phyloP scores from a whole-genome alignment of 345 rosid species.

The Clausena lansium region DNA sequence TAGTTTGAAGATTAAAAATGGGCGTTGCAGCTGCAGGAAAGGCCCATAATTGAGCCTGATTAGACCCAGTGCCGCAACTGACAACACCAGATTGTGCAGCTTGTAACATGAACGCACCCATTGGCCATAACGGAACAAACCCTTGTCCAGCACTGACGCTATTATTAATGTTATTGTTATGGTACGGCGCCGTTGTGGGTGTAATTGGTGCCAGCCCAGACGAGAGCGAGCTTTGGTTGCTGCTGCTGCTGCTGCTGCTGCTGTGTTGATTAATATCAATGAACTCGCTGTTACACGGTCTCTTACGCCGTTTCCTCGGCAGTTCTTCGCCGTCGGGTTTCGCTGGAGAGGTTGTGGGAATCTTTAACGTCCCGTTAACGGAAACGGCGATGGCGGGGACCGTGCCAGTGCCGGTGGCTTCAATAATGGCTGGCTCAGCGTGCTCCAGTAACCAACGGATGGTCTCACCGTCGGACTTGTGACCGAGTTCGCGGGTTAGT shows the following conservation, averaged over 20 bases:
- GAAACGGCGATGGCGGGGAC: constrained; percentile 83
- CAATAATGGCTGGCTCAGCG: constrained; percentile 69
- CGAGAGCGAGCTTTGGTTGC: constrained; percentile 36
- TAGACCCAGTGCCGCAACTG: constrained; percentile 27
- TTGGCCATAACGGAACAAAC: constrained; percentile 56
- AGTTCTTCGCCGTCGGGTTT: constrained; percentile 27
- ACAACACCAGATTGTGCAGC: constrained; percentile 16
- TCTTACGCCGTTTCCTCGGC: constrained; percentile 43
- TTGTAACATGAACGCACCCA: constrained; percentile 31
- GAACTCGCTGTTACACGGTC: constrained; percentile 46
- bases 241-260: background rate
- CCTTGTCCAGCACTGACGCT: constrained; percentile 24
- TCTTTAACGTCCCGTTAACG: constrained; percentile 63
- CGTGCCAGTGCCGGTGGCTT: constrained; percentile 75
- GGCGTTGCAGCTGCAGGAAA: constrained; percentile 46
- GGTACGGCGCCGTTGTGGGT: constrained; percentile 5
- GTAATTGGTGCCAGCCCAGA: constrained; percentile 63
- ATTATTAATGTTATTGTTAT: background rate
- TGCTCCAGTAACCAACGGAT: constrained; percentile 70
- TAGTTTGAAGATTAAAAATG: constrained; percentile 33
- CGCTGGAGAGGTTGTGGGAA: constrained; percentile 48
- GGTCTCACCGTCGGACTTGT: constrained; percentile 79
- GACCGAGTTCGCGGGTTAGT: constrained; percentile 71
- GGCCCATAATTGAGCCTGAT: constrained; percentile 52
- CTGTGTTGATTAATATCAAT: constrained; percentile 36